Conservation (phyloP, 805 yeast genomes). For the Candida arabinofermentans region DNA sequence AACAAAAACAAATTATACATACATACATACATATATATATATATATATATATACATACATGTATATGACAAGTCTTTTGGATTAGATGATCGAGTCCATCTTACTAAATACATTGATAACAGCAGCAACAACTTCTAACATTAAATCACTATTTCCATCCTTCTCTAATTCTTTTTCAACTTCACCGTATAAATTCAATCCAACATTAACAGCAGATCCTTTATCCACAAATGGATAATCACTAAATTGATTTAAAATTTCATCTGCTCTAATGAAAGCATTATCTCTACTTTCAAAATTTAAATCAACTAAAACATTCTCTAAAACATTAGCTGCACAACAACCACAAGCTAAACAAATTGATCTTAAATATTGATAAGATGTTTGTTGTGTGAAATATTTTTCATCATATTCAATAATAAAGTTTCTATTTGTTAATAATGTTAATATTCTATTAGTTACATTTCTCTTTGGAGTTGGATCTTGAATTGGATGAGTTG, state of each 20-base stretch:
- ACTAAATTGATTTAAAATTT: conserved; percentile 72
- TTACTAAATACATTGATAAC: conserved; percentile 85
- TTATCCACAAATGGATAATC: conserved; percentile 73
- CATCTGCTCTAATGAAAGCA: conserved; percentile 94
- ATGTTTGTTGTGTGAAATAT: conserved; percentile 65
- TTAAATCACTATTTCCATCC: conserved; percentile 52
- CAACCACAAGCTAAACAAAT: conserved; percentile 82
- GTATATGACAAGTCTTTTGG: background rate
- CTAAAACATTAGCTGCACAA: conserved; percentile 94
- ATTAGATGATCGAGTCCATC: conserved; percentile 80
- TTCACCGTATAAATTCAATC: conserved; percentile 59
- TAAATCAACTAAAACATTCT: conserved; percentile 72
- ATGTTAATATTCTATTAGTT: conserved; percentile 62
- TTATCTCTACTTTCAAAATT: conserved; percentile 87
- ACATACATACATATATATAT: too few relatives aligned
- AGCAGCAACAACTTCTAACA: conserved; percentile 87
- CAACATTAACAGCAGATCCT: conserved; percentile 61
- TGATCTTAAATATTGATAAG: conserved; percentile 70
- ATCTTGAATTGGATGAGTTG: conserved; percentile 95
- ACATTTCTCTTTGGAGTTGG: conserved; percentile 78
- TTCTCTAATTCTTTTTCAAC: conserved; percentile 47
- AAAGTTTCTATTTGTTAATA: conserved; percentile 71
- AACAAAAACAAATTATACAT: background rate
- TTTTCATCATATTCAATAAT: conserved; percentile 48
- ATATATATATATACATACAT: background rate